Percentiles rank a stretch among this genome's conserved stretches.
phyloP scores from a whole-genome alignment of 495 filamentous ascomycete genomes.

The Cercophora scortea region DNA sequence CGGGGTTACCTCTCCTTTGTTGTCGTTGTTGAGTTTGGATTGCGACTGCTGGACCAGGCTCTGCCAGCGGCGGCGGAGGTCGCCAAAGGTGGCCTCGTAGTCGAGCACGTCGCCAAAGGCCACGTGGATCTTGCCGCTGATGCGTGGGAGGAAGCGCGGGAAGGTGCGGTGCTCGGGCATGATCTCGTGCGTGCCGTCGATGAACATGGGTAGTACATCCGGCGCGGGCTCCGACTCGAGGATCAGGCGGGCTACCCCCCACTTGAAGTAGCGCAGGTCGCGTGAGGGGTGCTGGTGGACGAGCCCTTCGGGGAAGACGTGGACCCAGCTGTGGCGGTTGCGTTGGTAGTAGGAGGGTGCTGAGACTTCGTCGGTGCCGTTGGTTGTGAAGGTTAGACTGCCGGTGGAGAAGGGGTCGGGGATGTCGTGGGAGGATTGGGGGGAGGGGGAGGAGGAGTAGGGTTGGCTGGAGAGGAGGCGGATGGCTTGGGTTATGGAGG shows the following conservation, averaged over 20 bases:
- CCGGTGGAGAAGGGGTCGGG: conserved; percentile 52
- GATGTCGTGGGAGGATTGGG: conserved; percentile 20
- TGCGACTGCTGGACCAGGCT: conserved; percentile 35
- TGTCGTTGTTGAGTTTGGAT: background rate
- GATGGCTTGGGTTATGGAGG: conserved; percentile 79
- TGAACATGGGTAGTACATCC: conserved; percentile 86
- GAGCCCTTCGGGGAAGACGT: conserved; percentile 92
- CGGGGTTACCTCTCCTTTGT: background rate
- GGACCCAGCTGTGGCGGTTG: conserved; percentile 70
- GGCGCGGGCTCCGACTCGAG: conserved; percentile 78
- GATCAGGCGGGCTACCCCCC: conserved; percentile 85
- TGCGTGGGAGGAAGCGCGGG: conserved; percentile 75
- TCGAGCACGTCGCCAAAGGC: conserved; percentile 65
- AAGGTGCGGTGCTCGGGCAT: conserved; percentile 75
- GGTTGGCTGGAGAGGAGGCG: conserved; percentile 68
- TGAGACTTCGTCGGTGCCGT: conserved; percentile 46
- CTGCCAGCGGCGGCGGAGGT: conserved; percentile 62
- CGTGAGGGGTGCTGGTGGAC: conserved; percentile 78
- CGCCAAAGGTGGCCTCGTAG: conserved; percentile 54
- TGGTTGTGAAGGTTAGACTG: conserved; percentile 59
- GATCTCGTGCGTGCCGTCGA: conserved; percentile 74
- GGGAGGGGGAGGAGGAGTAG: conserved; percentile 2
- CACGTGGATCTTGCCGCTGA: conserved; percentile 61
- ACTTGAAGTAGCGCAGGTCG: conserved; percentile 93
- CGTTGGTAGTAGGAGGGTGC: conserved; percentile 46